These are phyloP conservation scores for Volvox africanus DNA, from an alignment of 139 green algal species.

Conservation along the genomic window DNA sequence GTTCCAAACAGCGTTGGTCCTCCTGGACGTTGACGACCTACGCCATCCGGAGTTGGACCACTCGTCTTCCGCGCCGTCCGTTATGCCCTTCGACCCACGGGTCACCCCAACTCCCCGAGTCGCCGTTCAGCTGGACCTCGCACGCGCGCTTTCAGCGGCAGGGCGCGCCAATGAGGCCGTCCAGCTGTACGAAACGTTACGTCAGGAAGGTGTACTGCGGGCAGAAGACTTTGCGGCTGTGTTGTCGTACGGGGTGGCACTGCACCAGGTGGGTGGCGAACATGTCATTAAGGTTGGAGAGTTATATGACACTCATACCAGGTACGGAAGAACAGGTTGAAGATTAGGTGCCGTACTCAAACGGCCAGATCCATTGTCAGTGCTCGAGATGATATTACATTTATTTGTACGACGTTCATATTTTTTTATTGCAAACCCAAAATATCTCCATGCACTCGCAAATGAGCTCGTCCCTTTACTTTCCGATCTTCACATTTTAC, in stretches of 20 bases:
- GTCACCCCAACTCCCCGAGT: constrained; percentile 1
- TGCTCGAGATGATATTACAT: too few relatives aligned
- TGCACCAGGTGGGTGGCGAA: constrained; percentile 42
- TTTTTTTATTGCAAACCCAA: too few relatives aligned
- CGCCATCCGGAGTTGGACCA: neutral
- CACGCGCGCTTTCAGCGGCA: constrained; percentile 10
- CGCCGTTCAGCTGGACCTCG: constrained; percentile 49
- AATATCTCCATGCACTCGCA: too few relatives aligned
- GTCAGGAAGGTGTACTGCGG: constrained; percentile 2
- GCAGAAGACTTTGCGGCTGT: constrained; percentile 16
- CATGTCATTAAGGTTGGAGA: too few relatives aligned
- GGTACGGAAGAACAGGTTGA: too few relatives aligned
- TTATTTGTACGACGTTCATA: too few relatives aligned
- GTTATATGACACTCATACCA: too few relatives aligned
- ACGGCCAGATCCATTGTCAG: too few relatives aligned
- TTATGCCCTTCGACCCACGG: neutral
- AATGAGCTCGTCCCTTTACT: too few relatives aligned
- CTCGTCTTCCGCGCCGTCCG: neutral
- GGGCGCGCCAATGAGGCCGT: constrained; percentile 34
- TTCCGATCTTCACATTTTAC: too few relatives aligned
- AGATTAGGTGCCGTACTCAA: too few relatives aligned
- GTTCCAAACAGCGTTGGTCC: constrained; percentile 28
- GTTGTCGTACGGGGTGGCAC: constrained; percentile 47
- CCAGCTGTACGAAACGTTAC: constrained; percentile 2
- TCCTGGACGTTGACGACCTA: neutral